Conservation (phyloP, 345 rosid genomes). For the Citrus hindsii region DNA sequence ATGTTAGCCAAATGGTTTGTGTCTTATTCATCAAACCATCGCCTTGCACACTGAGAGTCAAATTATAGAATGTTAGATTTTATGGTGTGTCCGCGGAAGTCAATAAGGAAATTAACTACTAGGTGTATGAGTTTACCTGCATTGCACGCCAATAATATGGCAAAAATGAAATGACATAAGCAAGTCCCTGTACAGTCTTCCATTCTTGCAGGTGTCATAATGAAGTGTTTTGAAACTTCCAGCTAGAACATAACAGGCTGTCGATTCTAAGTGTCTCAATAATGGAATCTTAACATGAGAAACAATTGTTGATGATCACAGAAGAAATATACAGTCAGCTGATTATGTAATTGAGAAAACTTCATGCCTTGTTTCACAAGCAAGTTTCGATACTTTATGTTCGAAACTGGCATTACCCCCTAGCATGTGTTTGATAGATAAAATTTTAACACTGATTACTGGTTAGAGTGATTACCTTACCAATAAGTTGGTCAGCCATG, state of each 20-base stretch:
- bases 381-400: neutral
- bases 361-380: neutral
- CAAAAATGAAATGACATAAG: slow-evolving; percentile 73
- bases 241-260: slow-evolving; percentile 78
- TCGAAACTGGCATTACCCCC: neutral
- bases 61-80: neutral
- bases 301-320: neutral
- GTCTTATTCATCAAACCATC: slow-evolving; percentile 84
- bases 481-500: slow-evolving; percentile 97
- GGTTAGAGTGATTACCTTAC: slow-evolving; percentile 55
- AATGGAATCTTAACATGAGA: slow-evolving; percentile 57
- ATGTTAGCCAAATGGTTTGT: slow-evolving; percentile 70
- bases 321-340: neutral
- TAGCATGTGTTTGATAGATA: neutral
- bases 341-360: neutral
- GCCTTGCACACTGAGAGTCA: slow-evolving; percentile 64
- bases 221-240: slow-evolving; percentile 63
- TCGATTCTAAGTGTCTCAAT: slow-evolving; percentile 74
- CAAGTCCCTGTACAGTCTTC: slow-evolving; percentile 63
- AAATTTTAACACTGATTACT: neutral
- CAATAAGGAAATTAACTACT: neutral
- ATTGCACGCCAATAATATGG: slow-evolving; percentile 96
- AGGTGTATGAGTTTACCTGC: slow-evolving; percentile 53
- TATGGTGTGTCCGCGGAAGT: neutral
- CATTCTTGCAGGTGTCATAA: slow-evolving; percentile 60